Conservation (phyloP, 2,329 filamentous ascomycete species). For the Elsinoe arachidis region DNA sequence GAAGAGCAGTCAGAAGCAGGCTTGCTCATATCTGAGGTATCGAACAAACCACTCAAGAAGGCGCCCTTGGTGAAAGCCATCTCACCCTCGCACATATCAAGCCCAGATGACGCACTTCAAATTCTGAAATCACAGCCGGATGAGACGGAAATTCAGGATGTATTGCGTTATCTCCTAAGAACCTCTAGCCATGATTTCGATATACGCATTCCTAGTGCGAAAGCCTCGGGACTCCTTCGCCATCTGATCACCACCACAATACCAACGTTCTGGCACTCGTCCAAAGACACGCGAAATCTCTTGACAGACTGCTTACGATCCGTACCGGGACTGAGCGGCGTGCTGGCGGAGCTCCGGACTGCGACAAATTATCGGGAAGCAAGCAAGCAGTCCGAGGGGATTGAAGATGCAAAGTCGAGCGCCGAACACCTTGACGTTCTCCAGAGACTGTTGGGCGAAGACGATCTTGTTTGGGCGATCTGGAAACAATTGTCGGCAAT, state of each 20-base stretch:
- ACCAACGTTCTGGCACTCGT: conserved; percentile 69
- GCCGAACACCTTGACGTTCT: background rate
- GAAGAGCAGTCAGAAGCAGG: background rate
- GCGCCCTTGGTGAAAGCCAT: background rate
- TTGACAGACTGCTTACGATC: conserved; percentile 62
- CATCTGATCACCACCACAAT: conserved; percentile 64
- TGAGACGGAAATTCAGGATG: conserved; percentile 23
- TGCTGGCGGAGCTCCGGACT: conserved; percentile 57
- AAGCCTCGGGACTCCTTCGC: conserved; percentile 66
- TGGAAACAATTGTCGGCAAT: conserved; percentile 37
- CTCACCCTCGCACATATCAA: background rate
- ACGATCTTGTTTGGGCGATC: conserved; percentile 35
- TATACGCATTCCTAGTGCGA: conserved; percentile 55
- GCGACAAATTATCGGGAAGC: conserved; percentile 19
- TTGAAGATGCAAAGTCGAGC: conserved; percentile 15
- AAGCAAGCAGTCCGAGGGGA: conserved; percentile 28
- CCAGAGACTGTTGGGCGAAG: conserved; percentile 34
- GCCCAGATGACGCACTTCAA: conserved; percentile 24
- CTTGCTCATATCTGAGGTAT: background rate
- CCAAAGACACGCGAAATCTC: conserved; percentile 39
- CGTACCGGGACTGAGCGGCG: conserved; percentile 67
- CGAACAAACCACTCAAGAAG: background rate
- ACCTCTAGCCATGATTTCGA: conserved; percentile 36
- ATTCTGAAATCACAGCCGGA: conserved; percentile 34
- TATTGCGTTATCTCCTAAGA: conserved; percentile 26